Evolutionary conservation across 1,284 basidiomycete genomes (phyloP).

Genomic region (Albatrellus sp.): DNA sequence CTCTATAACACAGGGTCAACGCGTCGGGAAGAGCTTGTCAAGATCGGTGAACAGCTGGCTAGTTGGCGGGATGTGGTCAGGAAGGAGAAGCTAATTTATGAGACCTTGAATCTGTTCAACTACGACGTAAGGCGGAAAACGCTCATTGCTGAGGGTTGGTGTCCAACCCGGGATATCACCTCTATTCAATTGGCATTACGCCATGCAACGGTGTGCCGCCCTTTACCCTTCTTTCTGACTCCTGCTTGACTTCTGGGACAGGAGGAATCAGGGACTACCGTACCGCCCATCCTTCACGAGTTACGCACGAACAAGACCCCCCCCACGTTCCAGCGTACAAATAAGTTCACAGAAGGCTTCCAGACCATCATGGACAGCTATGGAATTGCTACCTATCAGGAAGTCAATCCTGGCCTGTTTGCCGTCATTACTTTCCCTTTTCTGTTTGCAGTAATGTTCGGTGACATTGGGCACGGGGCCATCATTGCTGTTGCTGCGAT

Average conservation of each 20-base stretch:
- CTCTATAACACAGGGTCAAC: conserved; percentile 85
- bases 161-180: conserved; percentile 83
- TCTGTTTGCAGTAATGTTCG: conserved; percentile 92
- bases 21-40: conserved; percentile 76
- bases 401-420: conserved; percentile 95
- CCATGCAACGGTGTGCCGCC: conserved; percentile 68
- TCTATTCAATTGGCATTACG: conserved; percentile 82
- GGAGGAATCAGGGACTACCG: conserved; percentile 89
- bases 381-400: conserved; percentile 90
- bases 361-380: conserved; percentile 98
- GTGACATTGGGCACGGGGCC: conserved; percentile 91
- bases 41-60: conserved; percentile 76
- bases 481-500: conserved; percentile 73
- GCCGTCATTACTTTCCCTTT: conserved; percentile 96
- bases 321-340: conserved; percentile 91
- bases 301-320: conserved; percentile 85
- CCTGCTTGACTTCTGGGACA: conserved; percentile 18
- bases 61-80: conserved; percentile 91
- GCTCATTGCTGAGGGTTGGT: conserved; percentile 96
- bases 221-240: not conserved
- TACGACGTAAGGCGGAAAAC: conserved; percentile 93
- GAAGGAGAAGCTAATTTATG: conserved; percentile 94
- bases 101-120: conserved; percentile 90
- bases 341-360: conserved; percentile 96
- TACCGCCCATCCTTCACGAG: conserved; percentile 90